Percentiles rank a stretch among this genome's conserved stretches.
Conservation (phyloP, 2,329 filamentous ascomycete genomes). For the Phoma herbarum region DNA sequence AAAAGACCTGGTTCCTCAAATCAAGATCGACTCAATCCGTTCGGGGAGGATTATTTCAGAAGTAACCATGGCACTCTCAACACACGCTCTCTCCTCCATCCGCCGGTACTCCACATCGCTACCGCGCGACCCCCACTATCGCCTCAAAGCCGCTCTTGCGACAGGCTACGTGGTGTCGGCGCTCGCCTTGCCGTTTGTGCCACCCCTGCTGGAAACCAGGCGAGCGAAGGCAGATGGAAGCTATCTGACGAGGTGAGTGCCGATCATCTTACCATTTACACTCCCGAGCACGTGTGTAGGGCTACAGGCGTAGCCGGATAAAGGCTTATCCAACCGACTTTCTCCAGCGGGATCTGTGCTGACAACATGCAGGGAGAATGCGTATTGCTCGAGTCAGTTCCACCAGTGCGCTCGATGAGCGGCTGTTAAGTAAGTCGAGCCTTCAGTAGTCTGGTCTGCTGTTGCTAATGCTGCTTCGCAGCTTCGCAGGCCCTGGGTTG, state of each 20-base stretch:
- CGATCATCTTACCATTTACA: not conserved
- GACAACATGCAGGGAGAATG: constrained; percentile 32
- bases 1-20: not conserved
- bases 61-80: constrained; percentile 41
- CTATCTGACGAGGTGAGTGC: constrained; percentile 49
- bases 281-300: not conserved
- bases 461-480: not conserved
- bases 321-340: constrained; percentile 11
- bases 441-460: not conserved
- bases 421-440: not conserved
- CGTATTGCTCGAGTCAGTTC: constrained; percentile 39
- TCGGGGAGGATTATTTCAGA: not conserved
- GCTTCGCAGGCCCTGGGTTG: too few species aligned
- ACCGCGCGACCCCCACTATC: constrained; percentile 48
- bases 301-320: constrained; percentile 4
- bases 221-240: constrained; percentile 49
- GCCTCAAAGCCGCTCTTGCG: constrained; percentile 48
- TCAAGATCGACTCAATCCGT: not conserved
- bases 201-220: constrained; percentile 50
- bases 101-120: constrained; percentile 49
- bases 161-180: constrained; percentile 51
- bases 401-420: constrained; percentile 38
- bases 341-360: constrained; percentile 12
- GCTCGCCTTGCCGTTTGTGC: constrained; percentile 53
- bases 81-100: constrained; percentile 43